Base-by-base conservation (phyloP, 2,329 filamentous ascomycete genomes). In the Verticillium klebahnii region DNA sequence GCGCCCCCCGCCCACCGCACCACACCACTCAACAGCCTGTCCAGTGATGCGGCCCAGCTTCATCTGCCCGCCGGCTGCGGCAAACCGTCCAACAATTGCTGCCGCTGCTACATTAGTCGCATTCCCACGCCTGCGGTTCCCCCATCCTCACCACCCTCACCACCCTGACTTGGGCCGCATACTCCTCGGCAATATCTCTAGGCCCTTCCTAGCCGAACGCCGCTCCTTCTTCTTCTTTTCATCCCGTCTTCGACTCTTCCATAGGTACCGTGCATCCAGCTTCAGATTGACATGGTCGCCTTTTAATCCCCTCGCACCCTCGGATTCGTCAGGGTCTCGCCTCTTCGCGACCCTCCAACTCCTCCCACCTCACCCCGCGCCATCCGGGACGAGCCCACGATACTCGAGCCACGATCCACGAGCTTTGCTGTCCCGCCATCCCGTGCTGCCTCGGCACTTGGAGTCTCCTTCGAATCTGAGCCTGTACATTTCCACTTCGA, bases 251-350 rank as follows among this genome's bases (percentile, higher is more conserved):
- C 52, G 45, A 60, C 59, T 25, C 29, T 56, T 32, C 57, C 32
- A 31, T 34, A 59, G 57, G 29, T 55, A 58, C 40, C 31, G 45
- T 59, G 50, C 19, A 32, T 59, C 59, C 60, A 55, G 39, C 32
- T 58, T 45, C 59, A 32, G 45, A 40, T 25, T 50, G 34, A 39
- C 52, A 65, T 65, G 63, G 60, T 58, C 45, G 58, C 60, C 60
- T 65, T 62, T 55, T 65, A 59, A 64, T 56, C 9, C 6, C 2
- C 56, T 25, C n/a, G 56, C 60, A 25, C 45, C n/a, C n/a, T 36
- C 60, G 60, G 62, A 64, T 58, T 57, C 57, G 31, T 59, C 40
- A 36, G 63, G 62, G 62, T 57, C 60, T 62, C 62, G 63, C 62
- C 57, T 62, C 64, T 65, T 57, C 62, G 62, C 45, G 45, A 14